A percentile compares a stretch with the other conserved stretches of the same genome.
These are phyloP conservation scores for Mucor indicus DNA, from an alignment of 371 early-diverging fungal species.

Conservation along the genomic window DNA sequence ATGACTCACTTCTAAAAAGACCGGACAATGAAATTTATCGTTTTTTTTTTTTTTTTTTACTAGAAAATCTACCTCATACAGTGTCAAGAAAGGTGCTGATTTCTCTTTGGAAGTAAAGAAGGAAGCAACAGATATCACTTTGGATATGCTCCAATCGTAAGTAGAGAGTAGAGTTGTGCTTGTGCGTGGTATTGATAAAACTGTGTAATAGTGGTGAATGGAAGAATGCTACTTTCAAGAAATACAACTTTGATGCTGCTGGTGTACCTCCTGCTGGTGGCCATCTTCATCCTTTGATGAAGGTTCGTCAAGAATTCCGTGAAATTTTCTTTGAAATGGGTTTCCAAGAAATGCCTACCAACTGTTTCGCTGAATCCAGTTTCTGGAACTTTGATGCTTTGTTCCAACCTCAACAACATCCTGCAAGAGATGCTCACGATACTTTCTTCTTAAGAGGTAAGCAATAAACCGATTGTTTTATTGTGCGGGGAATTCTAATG, in stretches of 20 bases:
- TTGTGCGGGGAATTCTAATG: background rate
- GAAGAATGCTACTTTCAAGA: conserved; percentile 92
- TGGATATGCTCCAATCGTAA: conserved; percentile 88
- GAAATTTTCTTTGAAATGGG: conserved; percentile 99
- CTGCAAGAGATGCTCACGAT: conserved; percentile 99
- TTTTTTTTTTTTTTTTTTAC: background rate
- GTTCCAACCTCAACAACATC: conserved; percentile 99
- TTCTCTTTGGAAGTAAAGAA: conserved; percentile 84
- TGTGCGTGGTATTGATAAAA: background rate
- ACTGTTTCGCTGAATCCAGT: conserved; percentile 97
- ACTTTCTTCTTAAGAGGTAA: conserved; percentile 94
- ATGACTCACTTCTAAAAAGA: conserved; percentile 14
- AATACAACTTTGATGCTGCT: conserved; percentile 97
- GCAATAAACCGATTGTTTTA: background rate
- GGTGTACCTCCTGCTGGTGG: conserved; percentile 89
- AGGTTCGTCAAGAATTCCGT: conserved; percentile 99
- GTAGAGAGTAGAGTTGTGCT: background rate
- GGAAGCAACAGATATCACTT: conserved; percentile 95
- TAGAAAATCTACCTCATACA: conserved; percentile 85
- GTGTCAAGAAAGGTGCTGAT: conserved; percentile 83
- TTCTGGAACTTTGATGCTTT: conserved; percentile 99
- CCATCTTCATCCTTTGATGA: conserved; percentile 98
- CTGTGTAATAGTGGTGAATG: conserved; percentile 75
- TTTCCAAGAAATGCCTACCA: conserved; percentile 99
- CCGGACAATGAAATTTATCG: conserved; percentile 7